A percentile compares a stretch with the other conserved stretches of the same genome.
These are phyloP conservation scores for Circinella minor DNA, from an alignment of 371 early-diverging fungal genomes.

Conservation along the genomic window DNA sequence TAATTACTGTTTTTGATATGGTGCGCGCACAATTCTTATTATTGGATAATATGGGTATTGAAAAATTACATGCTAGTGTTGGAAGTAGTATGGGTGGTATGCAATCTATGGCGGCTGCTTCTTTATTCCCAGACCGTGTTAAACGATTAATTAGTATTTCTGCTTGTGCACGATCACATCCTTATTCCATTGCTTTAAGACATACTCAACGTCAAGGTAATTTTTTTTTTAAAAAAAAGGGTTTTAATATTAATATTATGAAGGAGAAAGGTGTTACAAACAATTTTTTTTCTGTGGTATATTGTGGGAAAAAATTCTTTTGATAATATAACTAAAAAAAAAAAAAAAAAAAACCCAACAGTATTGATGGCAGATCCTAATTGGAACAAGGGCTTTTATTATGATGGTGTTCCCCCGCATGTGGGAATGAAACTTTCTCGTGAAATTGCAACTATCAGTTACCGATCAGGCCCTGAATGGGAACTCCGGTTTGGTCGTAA, in stretches of 20 bases:
- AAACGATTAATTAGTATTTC: conserved; percentile 84
- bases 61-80: conserved; percentile 86
- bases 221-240: no score
- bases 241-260: no score
- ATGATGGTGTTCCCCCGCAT: conserved; percentile 89
- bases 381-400: conserved; percentile 94
- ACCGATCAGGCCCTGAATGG: conserved; percentile 97
- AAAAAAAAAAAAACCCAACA: no score
- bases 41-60: conserved; percentile 81
- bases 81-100: conserved; percentile 97
- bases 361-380: conserved; percentile 95
- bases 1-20: conserved; percentile 94
- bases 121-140: conserved; percentile 84
- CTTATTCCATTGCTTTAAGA: conserved; percentile 93
- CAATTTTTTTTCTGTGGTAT: no score
- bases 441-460: conserved; percentile 84
- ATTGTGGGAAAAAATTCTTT: no score
- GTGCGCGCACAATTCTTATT: conserved; percentile 90
- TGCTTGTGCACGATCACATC: conserved; percentile 93
- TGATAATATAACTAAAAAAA: no score
- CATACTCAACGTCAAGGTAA: conserved; percentile 87
- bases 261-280: no score
- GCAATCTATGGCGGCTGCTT: conserved; percentile 90
- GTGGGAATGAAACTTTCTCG: conserved; percentile 96
- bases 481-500: conserved; percentile 92